Evolutionary conservation across 495 filamentous ascomycete species (phyloP), one percentile per base, ranked within the genome.

Genomic region (Neurospora intermedia): DNA sequence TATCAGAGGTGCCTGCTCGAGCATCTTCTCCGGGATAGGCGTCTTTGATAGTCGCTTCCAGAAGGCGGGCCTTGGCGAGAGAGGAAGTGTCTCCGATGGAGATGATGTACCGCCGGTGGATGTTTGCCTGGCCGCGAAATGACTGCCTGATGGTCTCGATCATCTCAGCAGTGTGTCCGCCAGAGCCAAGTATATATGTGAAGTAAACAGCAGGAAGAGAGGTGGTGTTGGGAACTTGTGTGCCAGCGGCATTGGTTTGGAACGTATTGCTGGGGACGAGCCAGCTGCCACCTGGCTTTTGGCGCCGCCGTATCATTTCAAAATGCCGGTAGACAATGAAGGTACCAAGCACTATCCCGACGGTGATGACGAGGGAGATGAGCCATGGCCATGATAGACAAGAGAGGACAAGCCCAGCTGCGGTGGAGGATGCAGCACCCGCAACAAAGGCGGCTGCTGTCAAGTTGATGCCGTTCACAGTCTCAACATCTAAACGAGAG

Each of bases 111-210:
- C 92, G 95, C 23, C 96, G 89, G 77, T 92, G 89, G 6, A 83
- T 86, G 78, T 88, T 90, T 72, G 78, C 69, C 42, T 77, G 79
- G 4, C 80, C 76, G 27, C 81, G 72, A 48, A 87, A 80, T 18
- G 83, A 80, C 39, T 85, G 83, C 35, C 85, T 80, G 35, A 98
- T 85, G 81, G 96, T 90, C 73, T 90, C 88, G 62, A 97, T 83
- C 92, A 98, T 96, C 84, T 99, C 96, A 15, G 93, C 88, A 1
- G 95, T 97, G 83, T 99, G 96, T 6, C 96, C 96, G 72, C 96
- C 96, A 39, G 92, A 95, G 46, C 96, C 96, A 70, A 98, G 90
- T 70, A 98, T 88, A 72, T 96, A 86, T 35, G 97, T 84, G 69
- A 96, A 84, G 80, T 94, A 94, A 42, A 88, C 87, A 31, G 87